These are phyloP conservation scores for Penicillium vulpinum DNA, from an alignment of 2,329 filamentous ascomycete genomes.

Conservation along the genomic window DNA sequence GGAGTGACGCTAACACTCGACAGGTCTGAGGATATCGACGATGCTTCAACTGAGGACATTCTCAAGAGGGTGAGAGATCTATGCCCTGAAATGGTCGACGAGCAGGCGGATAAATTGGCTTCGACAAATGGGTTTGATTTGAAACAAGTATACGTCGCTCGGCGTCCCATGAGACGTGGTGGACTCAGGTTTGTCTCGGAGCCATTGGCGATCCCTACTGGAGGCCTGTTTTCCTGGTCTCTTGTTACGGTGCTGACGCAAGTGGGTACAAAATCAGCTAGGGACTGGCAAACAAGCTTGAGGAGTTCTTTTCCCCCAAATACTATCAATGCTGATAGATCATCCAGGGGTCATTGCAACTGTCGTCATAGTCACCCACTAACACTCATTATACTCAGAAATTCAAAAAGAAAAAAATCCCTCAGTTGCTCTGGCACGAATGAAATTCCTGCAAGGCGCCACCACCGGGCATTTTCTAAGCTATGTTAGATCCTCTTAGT, in stretches of 20 bases:
- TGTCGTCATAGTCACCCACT: background rate
- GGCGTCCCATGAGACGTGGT: conserved; percentile 9
- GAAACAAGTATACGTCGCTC: conserved; percentile 9
- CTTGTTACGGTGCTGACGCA: conserved; percentile 13
- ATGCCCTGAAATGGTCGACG: background rate
- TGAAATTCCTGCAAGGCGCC: background rate
- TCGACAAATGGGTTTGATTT: conserved; percentile 4
- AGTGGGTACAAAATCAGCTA: conserved; percentile 13
- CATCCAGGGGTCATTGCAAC: background rate
- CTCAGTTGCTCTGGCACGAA: background rate
- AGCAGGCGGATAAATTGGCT: background rate
- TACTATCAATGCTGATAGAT: background rate
- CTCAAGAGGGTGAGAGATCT: background rate
- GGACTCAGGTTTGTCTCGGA: conserved; percentile 1
- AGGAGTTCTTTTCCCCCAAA: background rate
- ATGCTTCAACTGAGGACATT: background rate
- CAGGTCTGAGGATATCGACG: background rate
- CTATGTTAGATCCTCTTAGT: background rate
- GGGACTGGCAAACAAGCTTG: conserved; percentile 8
- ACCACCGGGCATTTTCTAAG: background rate
- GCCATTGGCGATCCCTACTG: background rate
- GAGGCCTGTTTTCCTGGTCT: background rate
- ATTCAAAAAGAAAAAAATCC: background rate
- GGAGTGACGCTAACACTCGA: background rate
- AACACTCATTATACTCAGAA: background rate